phyloP scores from a whole-genome alignment of 495 filamentous ascomycete species.

The Parachaetomium inaequale region DNA sequence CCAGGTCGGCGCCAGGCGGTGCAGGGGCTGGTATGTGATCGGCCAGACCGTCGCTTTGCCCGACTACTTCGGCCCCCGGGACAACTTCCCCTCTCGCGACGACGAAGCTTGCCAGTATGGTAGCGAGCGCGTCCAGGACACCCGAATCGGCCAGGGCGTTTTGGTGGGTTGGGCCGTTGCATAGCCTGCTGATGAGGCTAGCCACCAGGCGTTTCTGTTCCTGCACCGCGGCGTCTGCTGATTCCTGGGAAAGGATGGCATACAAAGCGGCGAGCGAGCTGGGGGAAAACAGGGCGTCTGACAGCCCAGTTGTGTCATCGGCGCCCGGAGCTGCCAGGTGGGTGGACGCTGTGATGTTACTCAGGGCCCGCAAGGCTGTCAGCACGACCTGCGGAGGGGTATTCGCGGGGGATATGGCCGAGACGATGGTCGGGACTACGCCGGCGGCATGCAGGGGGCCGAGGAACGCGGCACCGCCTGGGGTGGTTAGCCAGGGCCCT shows the following conservation, averaged over 20 bases:
- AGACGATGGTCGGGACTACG: conserved; percentile 63
- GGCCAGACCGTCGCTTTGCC: conserved; percentile 41
- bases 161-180: conserved; percentile 65
- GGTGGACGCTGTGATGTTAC: conserved; percentile 65
- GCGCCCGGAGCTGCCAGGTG: conserved; percentile 37
- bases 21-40: conserved; percentile 54
- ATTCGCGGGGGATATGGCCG: conserved; percentile 60
- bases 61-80: conserved; percentile 50
- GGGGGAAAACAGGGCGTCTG: conserved; percentile 61
- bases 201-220: conserved; percentile 63
- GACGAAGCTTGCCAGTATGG: conserved; percentile 70
- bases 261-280: conserved; percentile 56
- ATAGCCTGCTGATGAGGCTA: conserved; percentile 61
- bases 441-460: conserved; percentile 63
- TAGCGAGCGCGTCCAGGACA: conserved; percentile 75
- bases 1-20: conserved; percentile 56
- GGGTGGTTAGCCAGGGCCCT: conserved; percentile 16
- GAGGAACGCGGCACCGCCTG: conserved; percentile 80
- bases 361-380: conserved; percentile 70
- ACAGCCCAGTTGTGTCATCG: conserved; percentile 41
- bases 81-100: conserved; percentile 63
- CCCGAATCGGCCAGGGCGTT: conserved; percentile 63
- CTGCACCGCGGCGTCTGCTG: conserved; percentile 47
- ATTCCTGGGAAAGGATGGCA: conserved; percentile 61
- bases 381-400: conserved; percentile 63